Percentiles rank a stretch among this genome's conserved stretches.
Conservation (phyloP, 1,139 yeast genomes). For the Scheffersomyces illinoinensis region DNA sequence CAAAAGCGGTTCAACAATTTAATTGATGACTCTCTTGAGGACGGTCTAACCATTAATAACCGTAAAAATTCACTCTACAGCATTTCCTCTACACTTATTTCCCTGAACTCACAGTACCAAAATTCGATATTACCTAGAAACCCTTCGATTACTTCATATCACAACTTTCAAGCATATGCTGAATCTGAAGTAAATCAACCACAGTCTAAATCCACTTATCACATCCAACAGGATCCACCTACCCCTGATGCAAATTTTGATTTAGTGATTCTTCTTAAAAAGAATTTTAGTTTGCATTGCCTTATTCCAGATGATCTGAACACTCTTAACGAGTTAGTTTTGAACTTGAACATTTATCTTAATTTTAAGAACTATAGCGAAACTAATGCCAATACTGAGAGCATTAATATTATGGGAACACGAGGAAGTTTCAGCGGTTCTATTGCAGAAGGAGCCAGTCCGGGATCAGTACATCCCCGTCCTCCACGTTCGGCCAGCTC, state of each 20-base stretch:
- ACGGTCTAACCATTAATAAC: background rate
- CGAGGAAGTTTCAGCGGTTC: slow-evolving; percentile 1
- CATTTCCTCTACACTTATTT: background rate
- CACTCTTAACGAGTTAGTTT: slow-evolving; percentile 33
- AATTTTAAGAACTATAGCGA: slow-evolving; percentile 23
- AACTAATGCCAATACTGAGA: background rate
- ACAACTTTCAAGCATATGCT: background rate
- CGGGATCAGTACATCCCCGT: background rate
- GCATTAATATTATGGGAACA: background rate
- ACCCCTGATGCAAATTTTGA: slow-evolving; percentile 28
- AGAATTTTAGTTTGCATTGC: slow-evolving; percentile 38
- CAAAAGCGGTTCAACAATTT: slow-evolving; percentile 11
- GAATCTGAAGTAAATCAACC: background rate
- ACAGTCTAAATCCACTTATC: background rate
- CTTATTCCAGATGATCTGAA: slow-evolving; percentile 39
- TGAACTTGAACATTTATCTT: slow-evolving; percentile 39
- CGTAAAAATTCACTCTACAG: background rate
- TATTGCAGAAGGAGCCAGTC: background rate
- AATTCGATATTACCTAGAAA: background rate
- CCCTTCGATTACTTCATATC: background rate
- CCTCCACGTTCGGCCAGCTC: background rate
- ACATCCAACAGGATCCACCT: slow-evolving; percentile 1
- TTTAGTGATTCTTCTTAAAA: slow-evolving; percentile 31
- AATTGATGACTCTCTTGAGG: slow-evolving; percentile 7
- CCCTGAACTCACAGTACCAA: background rate